phyloP scores from a whole-genome alignment of 2,329 filamentous ascomycete species.

The Pyricularia sp. region DNA sequence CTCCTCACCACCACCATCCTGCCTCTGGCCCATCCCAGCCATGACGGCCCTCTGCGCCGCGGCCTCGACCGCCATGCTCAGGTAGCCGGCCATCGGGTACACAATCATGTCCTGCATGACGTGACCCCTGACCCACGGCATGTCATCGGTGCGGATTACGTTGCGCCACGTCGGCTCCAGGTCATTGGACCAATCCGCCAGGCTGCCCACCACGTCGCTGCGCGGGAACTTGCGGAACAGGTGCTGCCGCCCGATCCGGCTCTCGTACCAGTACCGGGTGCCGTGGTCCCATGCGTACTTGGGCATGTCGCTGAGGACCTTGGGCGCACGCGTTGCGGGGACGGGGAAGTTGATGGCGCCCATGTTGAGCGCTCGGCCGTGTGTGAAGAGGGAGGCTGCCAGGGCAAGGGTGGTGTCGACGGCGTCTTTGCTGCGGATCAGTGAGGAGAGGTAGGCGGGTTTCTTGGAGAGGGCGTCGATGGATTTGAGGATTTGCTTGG shows the following conservation, averaged over 20 bases:
- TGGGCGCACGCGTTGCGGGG: background rate
- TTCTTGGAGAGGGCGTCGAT: constrained; percentile 8
- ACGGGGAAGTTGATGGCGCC: constrained; percentile 9
- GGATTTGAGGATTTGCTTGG: constrained; percentile 12
- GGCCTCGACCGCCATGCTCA: constrained; percentile 29
- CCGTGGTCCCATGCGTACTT: constrained; percentile 12
- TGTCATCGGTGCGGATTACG: constrained; percentile 22
- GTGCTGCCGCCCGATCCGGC: constrained; percentile 19
- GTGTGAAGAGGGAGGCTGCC: constrained; percentile 4
- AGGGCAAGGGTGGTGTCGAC: constrained; percentile 5
- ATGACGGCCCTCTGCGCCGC: constrained; percentile 14
- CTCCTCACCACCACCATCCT: background rate
- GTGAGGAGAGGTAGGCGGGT: constrained; percentile 27
- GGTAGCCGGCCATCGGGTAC: constrained; percentile 32
- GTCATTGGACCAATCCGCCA: constrained; percentile 22
- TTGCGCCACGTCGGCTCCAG: constrained; percentile 29
- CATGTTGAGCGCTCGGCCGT: constrained; percentile 5
- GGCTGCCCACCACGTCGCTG: constrained; percentile 23
- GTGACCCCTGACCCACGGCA: constrained; percentile 40
- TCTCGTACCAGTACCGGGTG: constrained; percentile 10
- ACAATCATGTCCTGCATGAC: constrained; percentile 35
- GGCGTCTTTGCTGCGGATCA: constrained; percentile 14
- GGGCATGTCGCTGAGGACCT: constrained; percentile 10
- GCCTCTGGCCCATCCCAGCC: background rate
- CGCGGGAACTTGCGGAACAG: constrained; percentile 21